phyloP scores from a whole-genome alignment of 2,329 filamentous ascomycete genomes.

The Paecilomyces variotii region DNA sequence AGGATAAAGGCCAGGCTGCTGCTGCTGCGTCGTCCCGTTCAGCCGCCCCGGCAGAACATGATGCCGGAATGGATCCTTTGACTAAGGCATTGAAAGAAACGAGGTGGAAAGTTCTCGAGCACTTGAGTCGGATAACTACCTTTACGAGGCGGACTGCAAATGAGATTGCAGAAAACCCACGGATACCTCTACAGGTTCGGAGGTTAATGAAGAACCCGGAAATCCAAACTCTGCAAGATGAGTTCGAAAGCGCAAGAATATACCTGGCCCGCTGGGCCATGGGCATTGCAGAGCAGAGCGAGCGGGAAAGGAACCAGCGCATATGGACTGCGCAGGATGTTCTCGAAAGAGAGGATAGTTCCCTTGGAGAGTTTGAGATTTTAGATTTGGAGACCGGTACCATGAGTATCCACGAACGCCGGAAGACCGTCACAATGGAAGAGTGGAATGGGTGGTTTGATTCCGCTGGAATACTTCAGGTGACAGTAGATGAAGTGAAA shows the following conservation, averaged over 20 bases:
- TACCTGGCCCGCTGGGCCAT: conserved; percentile 97
- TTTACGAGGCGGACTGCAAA: conserved; percentile 89
- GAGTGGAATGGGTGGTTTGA: conserved; percentile 96
- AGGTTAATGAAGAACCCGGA: conserved; percentile 83
- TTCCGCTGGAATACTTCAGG: conserved; percentile 60
- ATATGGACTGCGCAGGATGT: conserved; percentile 94
- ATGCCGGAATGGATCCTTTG: conserved; percentile 82
- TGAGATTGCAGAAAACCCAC: conserved; percentile 84
- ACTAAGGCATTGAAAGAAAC: conserved; percentile 92
- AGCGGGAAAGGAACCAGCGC: conserved; percentile 72
- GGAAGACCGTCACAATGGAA: conserved; percentile 67
- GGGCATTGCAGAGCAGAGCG: conserved; percentile 96
- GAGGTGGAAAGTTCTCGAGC: conserved; percentile 92
- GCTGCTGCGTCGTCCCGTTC: conserved; percentile 31
- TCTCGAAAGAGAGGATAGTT: conserved; percentile 86
- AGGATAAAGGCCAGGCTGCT: conserved; percentile 26
- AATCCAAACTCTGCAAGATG: conserved; percentile 89
- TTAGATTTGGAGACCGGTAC: conserved; percentile 69
- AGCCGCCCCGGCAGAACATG: conserved; percentile 35
- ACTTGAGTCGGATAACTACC: conserved; percentile 93
- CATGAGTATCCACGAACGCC: conserved; percentile 65
- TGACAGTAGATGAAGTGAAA: conserved; percentile 89
- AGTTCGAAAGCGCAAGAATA: conserved; percentile 91
- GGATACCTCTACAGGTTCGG: conserved; percentile 78
- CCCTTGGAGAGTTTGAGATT: conserved; percentile 92